Percentiles rank a stretch among this genome's conserved stretches.
These are phyloP conservation scores for Acarospora socialis DNA, from an alignment of 2,329 filamentous ascomycete genomes.

Conservation along the genomic window DNA sequence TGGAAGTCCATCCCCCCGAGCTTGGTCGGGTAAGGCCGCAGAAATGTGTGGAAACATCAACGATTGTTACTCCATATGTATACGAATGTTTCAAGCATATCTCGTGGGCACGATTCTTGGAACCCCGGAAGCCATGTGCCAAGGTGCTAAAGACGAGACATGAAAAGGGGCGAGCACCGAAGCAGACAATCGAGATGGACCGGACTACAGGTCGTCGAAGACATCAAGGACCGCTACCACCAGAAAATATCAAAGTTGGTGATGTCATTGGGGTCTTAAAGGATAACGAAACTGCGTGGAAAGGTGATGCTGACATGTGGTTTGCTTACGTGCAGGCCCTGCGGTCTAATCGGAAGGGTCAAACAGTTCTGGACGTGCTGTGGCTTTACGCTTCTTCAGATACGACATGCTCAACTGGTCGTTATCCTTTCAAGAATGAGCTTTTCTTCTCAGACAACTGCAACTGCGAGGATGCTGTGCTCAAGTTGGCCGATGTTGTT, in stretches of 20 bases:
- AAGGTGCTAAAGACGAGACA: conserved; percentile 11
- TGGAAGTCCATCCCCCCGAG: conserved; percentile 32
- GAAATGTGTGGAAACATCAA: conserved; percentile 22
- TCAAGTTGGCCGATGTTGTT: conserved; percentile 42
- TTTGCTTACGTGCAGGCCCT: conserved; percentile 54
- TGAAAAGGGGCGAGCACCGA: background rate
- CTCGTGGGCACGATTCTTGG: conserved; percentile 31
- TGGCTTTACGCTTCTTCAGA: conserved; percentile 63
- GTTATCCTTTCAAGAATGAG: conserved; percentile 58
- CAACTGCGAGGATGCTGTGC: conserved; percentile 43
- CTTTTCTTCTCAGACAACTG: conserved; percentile 66
- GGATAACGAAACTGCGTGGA: conserved; percentile 42
- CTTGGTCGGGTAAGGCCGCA: conserved; percentile 17
- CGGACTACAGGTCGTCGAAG: background rate
- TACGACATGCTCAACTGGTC: conserved; percentile 52
- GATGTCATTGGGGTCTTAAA: conserved; percentile 36
- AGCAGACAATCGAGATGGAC: background rate
- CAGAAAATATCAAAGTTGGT: conserved; percentile 31
- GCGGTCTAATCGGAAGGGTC: conserved; percentile 23
- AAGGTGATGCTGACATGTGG: conserved; percentile 42
- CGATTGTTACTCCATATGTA: conserved; percentile 57
- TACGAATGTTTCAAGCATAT: conserved; percentile 50
- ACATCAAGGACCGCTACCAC: conserved; percentile 21
- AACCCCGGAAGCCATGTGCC: conserved; percentile 15
- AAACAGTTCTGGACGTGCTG: conserved; percentile 44